Conservation (phyloP, 345 rosid species). For the Brassica rapa region DNA sequence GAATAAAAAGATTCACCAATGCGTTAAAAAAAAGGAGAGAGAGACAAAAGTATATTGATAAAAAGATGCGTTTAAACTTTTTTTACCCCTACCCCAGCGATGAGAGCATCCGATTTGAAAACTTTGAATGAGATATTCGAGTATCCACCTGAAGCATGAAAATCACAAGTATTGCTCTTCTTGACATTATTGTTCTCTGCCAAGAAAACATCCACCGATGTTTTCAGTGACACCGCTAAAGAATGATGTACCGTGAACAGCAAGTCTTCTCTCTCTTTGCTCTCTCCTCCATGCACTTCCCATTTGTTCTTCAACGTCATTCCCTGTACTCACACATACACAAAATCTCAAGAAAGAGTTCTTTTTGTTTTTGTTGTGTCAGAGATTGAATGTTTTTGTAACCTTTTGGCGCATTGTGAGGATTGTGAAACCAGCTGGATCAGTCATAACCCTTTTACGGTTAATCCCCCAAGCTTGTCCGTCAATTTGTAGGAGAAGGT, state of each 20-base stretch:
- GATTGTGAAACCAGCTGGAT: conserved; percentile 69
- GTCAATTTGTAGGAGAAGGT: conserved; percentile 61
- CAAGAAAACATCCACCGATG: conserved; percentile 57
- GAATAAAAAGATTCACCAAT: not conserved
- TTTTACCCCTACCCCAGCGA: conserved; percentile 62
- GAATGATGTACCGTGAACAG: conserved; percentile 53
- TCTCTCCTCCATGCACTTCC: conserved; percentile 61
- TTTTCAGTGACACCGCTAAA: conserved; percentile 57
- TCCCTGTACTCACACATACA: conserved; percentile 34
- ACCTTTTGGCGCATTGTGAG: conserved; percentile 70
- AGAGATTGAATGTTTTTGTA: not conserved
- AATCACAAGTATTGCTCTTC: conserved; percentile 43
- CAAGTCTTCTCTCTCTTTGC: conserved; percentile 38
- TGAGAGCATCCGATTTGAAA: conserved; percentile 47
- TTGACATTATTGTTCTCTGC: conserved; percentile 35
- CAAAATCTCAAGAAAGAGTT: not conserved
- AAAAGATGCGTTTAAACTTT: not conserved
- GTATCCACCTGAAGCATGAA: conserved; percentile 52
- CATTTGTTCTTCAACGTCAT: conserved; percentile 50
- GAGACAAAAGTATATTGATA: not conserved
- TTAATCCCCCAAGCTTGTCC: conserved; percentile 61
- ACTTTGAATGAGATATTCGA: conserved; percentile 67
- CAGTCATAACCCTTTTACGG: conserved; percentile 56
- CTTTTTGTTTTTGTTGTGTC: not conserved
- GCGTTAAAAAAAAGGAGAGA: not conserved